phyloP scores from a whole-genome alignment of 345 rosid species.

The Pelargonium nanum region DNA sequence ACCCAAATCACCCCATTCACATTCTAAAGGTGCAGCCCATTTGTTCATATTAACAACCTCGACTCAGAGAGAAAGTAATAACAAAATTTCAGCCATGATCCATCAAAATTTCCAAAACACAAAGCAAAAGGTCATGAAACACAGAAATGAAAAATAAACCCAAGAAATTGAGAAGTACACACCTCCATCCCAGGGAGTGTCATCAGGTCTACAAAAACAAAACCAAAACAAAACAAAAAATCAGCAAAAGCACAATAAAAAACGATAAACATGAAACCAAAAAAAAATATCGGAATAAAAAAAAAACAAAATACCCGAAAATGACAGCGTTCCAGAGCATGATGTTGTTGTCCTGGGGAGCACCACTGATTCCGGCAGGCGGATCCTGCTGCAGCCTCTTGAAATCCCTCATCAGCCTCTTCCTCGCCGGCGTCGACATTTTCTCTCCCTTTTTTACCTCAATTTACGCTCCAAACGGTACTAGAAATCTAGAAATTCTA shows the following conservation, averaged over 20 bases:
- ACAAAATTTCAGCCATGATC: neutral
- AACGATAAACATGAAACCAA: constrained; percentile 9
- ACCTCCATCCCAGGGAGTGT: constrained; percentile 90
- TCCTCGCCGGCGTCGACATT: constrained; percentile 48
- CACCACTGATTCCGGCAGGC: constrained; percentile 45
- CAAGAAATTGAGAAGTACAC: constrained; percentile 11
- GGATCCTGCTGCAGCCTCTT: constrained; percentile 56
- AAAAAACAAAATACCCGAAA: constrained; percentile 25
- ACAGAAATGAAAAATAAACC: too few species aligned
- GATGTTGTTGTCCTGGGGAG: constrained; percentile 48
- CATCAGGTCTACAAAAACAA: constrained; percentile 56
- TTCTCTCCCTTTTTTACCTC: constrained; percentile 2
- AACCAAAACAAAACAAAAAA: neutral
- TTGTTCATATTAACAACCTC: neutral
- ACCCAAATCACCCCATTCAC: neutral
- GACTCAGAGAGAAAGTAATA: neutral
- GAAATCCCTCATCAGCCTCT: constrained; percentile 60
- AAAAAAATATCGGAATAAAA: constrained; percentile 5
- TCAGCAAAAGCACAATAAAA: neutral
- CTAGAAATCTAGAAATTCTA: too few species aligned
- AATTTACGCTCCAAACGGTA: too few species aligned
- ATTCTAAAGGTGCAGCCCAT: neutral
- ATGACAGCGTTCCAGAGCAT: constrained; percentile 58
- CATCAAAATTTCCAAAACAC: neutral
- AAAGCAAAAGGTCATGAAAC: too few species aligned